Evolutionary conservation across 805 yeast genomes (phyloP).

Genomic region (Ogataea methanolica): DNA sequence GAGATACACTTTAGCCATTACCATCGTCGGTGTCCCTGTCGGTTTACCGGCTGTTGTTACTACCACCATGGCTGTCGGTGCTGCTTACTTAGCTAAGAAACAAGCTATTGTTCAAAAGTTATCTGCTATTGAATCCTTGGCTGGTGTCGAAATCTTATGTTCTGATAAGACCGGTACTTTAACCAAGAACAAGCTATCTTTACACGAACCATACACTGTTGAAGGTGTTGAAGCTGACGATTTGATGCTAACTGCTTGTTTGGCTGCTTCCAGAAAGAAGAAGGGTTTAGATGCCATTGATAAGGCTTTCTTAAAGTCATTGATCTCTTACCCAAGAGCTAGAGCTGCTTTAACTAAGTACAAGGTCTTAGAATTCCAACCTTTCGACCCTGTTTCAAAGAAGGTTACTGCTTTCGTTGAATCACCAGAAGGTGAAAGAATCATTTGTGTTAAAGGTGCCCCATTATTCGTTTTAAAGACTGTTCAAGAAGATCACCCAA

Average conservation of each 20-base stretch:
- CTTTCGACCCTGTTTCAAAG: constrained; percentile 97
- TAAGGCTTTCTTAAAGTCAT: constrained; percentile 91
- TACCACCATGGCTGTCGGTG: constrained; percentile 99
- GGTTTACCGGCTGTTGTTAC: constrained; percentile 98
- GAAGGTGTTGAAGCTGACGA: constrained; percentile 96
- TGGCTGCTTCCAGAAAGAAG: constrained; percentile 97
- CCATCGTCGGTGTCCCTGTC: constrained; percentile 97
- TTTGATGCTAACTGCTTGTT: constrained; percentile 94
- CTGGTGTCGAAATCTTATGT: constrained; percentile 97
- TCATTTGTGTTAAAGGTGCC: constrained; percentile 96
- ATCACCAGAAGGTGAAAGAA: constrained; percentile 94
- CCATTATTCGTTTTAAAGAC: constrained; percentile 95
- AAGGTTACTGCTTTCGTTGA: constrained; percentile 93
- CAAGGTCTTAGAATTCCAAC: constrained; percentile 93
- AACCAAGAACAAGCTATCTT: constrained; percentile 93
- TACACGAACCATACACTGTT: constrained; percentile 96
- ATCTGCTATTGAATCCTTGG: constrained; percentile 94
- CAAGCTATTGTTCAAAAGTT: constrained; percentile 96
- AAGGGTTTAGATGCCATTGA: constrained; percentile 98
- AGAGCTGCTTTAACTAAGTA: constrained; percentile 88
- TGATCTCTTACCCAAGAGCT: constrained; percentile 85
- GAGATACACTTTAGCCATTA: constrained; percentile 90
- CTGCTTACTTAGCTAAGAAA: constrained; percentile 96
- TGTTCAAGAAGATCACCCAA: constrained; percentile 95
- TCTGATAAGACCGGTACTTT: constrained; percentile 98